Evolutionary conservation across 352 stramenopile species (phyloP), one percentile per base, ranked within the genome.

Genomic region (Pythium biforme): DNA sequence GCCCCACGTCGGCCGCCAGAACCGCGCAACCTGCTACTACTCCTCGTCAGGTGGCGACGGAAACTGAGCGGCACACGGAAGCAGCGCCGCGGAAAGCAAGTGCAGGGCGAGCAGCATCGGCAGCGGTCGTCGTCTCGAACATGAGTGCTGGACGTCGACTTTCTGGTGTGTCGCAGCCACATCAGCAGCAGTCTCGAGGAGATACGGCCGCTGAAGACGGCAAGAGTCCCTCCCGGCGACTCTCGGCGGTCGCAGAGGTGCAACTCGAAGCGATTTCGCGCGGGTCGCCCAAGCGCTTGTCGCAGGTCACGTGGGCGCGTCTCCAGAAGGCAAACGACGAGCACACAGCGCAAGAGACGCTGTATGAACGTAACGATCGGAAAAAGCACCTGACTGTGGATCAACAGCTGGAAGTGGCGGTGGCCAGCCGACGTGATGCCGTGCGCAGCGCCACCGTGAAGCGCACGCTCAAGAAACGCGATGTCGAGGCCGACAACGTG

Each of bases 401-500:
- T 51, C 65, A 72, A n/a, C 43, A 64, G 31, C 46, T 72, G 12
- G 59, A 72, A n/a, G 54, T 45, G 1, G 59, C 59, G 1, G 55
- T 39, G 4, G 65, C 52, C 0, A 25, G 34, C 1, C 27, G 59
- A 48, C 59, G 54, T 9, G 65, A 72, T 34, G 55, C 48, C 14
- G 59, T 68, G 7, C 65, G 65, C 31, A 72, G 55, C 39, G 59
- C 65, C 0, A 54, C 64, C 41, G 59, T 68, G 4, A 56, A 33
- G 7, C 67, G 45, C 14, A 69, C 56, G 10, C 64, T 76, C 27
- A 72, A 64, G 25, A 69, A 82, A 9, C 75, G 81, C 49, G 82
- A 92, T 54, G 81, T 92, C 20, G 73, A 86, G 33, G 64, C 70
- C 3, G 80, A 92, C n/a, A 76, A 81, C 19, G 73, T 95, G 20